Conservation (phyloP, 169 alveolate genomes). For the Perkinsus marinus region DNA sequence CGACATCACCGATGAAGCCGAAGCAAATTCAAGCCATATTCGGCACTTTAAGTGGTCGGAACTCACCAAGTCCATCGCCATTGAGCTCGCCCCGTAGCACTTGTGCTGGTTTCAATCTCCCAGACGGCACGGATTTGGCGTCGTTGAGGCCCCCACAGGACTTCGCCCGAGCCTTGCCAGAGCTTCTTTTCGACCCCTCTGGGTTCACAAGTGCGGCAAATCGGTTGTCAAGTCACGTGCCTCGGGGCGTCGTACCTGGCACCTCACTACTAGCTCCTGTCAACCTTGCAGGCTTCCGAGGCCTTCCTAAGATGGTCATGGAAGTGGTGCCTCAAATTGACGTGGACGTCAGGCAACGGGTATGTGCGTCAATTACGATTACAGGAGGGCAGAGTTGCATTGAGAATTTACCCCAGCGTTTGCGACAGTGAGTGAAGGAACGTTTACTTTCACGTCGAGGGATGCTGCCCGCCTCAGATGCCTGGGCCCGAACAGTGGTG, state of each 20-base stretch:
- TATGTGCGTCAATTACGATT: background rate
- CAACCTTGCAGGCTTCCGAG: background rate
- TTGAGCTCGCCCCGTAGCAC: background rate
- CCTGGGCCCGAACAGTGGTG: background rate
- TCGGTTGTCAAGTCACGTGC: background rate
- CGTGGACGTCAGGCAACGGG: background rate
- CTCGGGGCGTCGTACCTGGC: background rate
- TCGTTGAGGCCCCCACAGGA: background rate
- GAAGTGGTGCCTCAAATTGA: background rate
- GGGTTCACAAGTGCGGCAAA: background rate
- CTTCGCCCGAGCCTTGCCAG: background rate
- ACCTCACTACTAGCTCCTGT: background rate
- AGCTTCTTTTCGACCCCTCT: background rate
- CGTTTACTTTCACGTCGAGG: too few species aligned
- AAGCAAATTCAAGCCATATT: background rate
- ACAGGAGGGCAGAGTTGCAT: background rate
- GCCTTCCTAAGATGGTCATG: background rate
- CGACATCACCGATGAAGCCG: background rate
- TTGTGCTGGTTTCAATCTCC: background rate
- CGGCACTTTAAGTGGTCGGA: background rate
- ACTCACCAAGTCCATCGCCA: background rate
- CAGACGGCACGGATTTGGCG: background rate
- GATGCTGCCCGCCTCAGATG: background rate
- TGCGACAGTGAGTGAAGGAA: background rate
- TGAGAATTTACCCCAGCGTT: background rate